Evolutionary conservation across 1,139 yeast genomes (phyloP), one percentile per base, ranked within the genome.

Genomic region (Taiozyma sp.): DNA sequence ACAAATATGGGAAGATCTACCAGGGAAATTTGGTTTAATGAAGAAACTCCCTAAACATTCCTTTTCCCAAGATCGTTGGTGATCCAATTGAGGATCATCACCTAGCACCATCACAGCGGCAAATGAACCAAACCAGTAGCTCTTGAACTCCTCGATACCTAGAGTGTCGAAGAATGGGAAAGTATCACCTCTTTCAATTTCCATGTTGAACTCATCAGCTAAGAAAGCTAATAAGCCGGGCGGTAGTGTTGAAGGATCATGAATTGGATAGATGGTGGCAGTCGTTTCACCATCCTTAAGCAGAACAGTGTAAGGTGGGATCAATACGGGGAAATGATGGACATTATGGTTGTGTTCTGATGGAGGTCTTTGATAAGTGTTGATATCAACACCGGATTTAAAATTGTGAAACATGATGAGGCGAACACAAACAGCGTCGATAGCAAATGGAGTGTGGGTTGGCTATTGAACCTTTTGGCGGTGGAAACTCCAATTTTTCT

Each of bases 201-300:
- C 99, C 83, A 87, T 86, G 66, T 93, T 93, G 70, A 88, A 87
- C 71, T 93, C 98, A 64, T 91, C 97, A 58, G 95, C 83, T 43
- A 93, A 67, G 64, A 92, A 91, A 24, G 87, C 87, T 47, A 90
- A 68, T 28, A 93, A 73, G 0, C 91, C 95, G 3, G 80, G 80
- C 0, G 98, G 98, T 16, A 93, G 72, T 47, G 76, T 71, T 28
- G 73, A 74, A 0, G 83, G 75, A 28, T 81, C 77, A 54, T 81
- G 78, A 22, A 93, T 80, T 3, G 99, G 97, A 64, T 90, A 90
- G 54, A 92, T 84, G 7, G 97, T 91, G 1, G 97, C 97, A 1
- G 92, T 83, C 1, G 97, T 90, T 61, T 87, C 92, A 12, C 93
- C 93, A 67, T 92, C 97, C 65, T 88, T 86, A 36, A 91, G 74